phyloP scores from a whole-genome alignment of 1,284 basidiomycete species.

The Leccinum pachyderme region DNA sequence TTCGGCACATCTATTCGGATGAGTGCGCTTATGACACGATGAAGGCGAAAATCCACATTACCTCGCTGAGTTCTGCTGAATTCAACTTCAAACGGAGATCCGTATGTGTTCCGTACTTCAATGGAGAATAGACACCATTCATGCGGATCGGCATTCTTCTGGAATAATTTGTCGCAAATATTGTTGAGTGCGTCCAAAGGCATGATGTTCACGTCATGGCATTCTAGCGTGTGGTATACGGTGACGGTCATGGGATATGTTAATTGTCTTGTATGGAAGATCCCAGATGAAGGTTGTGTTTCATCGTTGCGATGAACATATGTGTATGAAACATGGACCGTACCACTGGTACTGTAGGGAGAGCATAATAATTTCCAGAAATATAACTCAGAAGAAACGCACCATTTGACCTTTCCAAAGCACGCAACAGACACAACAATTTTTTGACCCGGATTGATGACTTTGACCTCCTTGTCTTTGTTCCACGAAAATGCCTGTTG shows the following conservation, averaged over 20 bases:
- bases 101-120: constrained; percentile 87
- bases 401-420: constrained; percentile 91
- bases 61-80: constrained; percentile 68
- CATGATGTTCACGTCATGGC: constrained; percentile 75
- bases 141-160: constrained; percentile 49
- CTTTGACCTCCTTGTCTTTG: constrained; percentile 45
- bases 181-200: constrained; percentile 49
- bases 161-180: constrained; percentile 18
- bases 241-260: constrained; percentile 85
- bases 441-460: constrained; percentile 73
- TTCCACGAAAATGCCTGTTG: constrained; percentile 83
- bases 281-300: constrained; percentile 38
- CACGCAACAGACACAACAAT: constrained; percentile 69
- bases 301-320: constrained; percentile 49
- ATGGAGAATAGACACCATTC: constrained; percentile 84
- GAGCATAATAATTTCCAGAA: constrained; percentile 1
- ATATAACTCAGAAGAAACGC: constrained; percentile 26
- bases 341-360: constrained; percentile 64
- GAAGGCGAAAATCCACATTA: constrained; percentile 26
- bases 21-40: constrained; percentile 1
- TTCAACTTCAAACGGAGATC: constrained; percentile 83
- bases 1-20: constrained; percentile 38
- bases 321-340: constrained; percentile 83
- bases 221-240: constrained; percentile 91
- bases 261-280: constrained; percentile 82